phyloP scores from a whole-genome alignment of 169 alveolate species.

The Plasmodium coatneyi region DNA sequence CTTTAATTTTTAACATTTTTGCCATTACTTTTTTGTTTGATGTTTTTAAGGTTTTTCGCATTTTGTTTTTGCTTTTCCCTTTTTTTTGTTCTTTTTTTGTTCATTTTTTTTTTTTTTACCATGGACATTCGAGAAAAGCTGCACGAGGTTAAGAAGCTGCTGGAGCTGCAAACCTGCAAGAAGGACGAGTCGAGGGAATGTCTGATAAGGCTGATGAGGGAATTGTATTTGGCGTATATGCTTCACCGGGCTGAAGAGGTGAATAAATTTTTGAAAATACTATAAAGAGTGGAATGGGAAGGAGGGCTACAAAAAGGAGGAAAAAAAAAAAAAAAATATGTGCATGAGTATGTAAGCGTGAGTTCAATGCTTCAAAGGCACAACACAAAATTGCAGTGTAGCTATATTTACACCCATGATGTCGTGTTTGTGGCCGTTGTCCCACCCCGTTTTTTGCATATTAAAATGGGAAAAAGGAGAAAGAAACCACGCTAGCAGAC shows the following conservation, averaged over 20 bases:
- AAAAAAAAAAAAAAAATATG: conserved; percentile 11
- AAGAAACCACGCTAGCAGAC: background rate
- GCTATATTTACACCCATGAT: background rate
- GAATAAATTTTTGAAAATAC: conserved; percentile 7
- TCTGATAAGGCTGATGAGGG: conserved; percentile 34
- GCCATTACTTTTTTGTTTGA: background rate
- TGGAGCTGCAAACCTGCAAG: conserved; percentile 50
- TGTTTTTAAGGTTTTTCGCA: background rate
- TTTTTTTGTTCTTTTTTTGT: background rate
- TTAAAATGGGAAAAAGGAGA: background rate
- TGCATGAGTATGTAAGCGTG: background rate
- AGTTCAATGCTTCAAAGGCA: background rate
- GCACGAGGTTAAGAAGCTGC: conserved; percentile 28
- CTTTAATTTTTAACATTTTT: conserved; percentile 6
- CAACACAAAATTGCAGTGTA: background rate
- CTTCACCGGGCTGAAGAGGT: conserved; percentile 2
- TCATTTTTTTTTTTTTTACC: background rate
- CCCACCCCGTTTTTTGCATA: background rate
- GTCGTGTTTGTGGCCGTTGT: background rate
- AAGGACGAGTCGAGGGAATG: conserved; percentile 68
- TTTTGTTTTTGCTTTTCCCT: background rate
- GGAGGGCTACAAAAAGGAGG: background rate
- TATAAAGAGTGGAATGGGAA: background rate
- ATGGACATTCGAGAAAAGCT: conserved; percentile 43
- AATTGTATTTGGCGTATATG: conserved; percentile 23